phyloP scores from a whole-genome alignment of 345 rosid genomes.

The Populus deltoides region DNA sequence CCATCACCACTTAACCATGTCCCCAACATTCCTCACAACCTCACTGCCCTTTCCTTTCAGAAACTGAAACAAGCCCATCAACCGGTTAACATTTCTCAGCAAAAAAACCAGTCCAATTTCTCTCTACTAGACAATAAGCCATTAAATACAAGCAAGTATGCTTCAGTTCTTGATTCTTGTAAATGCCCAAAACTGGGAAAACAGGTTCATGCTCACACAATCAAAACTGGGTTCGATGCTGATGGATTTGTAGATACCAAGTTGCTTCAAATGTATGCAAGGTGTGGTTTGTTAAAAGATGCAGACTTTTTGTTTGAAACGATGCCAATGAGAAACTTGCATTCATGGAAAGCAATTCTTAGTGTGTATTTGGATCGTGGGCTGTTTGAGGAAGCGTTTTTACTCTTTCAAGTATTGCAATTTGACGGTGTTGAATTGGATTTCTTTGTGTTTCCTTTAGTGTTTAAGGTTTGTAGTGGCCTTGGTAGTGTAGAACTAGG shows the following conservation, averaged over 20 bases:
- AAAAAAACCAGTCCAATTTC: neutral
- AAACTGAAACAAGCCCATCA: no score
- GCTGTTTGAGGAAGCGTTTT: constrained; percentile 12
- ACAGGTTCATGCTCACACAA: constrained; percentile 47
- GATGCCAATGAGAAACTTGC: constrained; percentile 21
- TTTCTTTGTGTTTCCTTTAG: constrained; percentile 21
- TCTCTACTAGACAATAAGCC: constrained; percentile 17
- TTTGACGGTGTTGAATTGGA: constrained; percentile 16
- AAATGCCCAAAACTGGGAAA: constrained; percentile 35
- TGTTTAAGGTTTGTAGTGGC: constrained; percentile 19
- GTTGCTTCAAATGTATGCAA: constrained; percentile 22
- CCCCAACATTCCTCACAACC: no score
- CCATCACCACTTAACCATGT: no score
- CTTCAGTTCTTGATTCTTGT: constrained; percentile 52
- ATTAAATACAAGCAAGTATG: constrained; percentile 34
- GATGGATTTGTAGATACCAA: constrained; percentile 20
- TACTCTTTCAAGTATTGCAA: constrained; percentile 11
- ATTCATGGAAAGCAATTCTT: constrained; percentile 24
- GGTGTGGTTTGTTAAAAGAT: constrained; percentile 9
- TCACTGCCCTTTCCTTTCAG: no score
- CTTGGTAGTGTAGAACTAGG: constrained; percentile 16
- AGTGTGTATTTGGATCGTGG: constrained; percentile 11
- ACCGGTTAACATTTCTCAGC: no score
- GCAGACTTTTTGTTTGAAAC: constrained; percentile 19
- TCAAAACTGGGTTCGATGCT: constrained; percentile 18